Evolutionary conservation across 495 filamentous ascomycete genomes (phyloP).

Genomic region (Neurospora tetraspora): DNA sequence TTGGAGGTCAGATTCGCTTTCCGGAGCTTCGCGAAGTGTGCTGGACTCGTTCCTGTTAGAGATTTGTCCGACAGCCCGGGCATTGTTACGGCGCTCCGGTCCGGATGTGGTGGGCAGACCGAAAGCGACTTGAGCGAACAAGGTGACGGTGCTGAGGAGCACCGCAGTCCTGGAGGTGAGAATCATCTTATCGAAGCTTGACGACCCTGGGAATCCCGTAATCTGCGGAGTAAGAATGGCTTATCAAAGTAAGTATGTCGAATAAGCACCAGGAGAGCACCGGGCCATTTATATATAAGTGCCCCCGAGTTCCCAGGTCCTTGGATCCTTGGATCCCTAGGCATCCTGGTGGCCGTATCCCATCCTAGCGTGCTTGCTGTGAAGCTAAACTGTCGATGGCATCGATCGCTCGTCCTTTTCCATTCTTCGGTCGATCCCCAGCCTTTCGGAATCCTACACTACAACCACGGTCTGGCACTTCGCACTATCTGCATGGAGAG

Average conservation of each 20-base stretch:
- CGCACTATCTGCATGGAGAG: neutral
- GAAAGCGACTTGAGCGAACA: neutral
- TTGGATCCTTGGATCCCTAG: neutral
- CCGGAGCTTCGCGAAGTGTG: neutral
- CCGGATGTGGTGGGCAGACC: neutral
- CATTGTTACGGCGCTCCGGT: neutral
- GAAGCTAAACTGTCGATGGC: neutral
- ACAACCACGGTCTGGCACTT: neutral
- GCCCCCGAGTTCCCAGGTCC: neutral
- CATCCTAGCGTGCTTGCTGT: neutral
- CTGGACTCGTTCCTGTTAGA: neutral
- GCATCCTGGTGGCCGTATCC: neutral
- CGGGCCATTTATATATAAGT: neutral
- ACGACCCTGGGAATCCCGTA: neutral
- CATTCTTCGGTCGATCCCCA: neutral
- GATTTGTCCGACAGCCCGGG: neutral
- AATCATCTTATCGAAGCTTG: neutral
- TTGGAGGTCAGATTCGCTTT: neutral
- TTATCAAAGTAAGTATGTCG: neutral
- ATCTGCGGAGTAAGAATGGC: neutral
- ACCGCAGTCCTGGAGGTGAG: neutral
- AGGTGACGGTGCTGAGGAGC: neutral
- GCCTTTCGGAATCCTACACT: neutral
- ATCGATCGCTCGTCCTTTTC: neutral
- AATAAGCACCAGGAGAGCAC: neutral